A percentile compares a stretch with the other conserved stretches of the same genome.
phyloP scores from a whole-genome alignment of 768 basidiomycete species.

The Lactarius trivialis region DNA sequence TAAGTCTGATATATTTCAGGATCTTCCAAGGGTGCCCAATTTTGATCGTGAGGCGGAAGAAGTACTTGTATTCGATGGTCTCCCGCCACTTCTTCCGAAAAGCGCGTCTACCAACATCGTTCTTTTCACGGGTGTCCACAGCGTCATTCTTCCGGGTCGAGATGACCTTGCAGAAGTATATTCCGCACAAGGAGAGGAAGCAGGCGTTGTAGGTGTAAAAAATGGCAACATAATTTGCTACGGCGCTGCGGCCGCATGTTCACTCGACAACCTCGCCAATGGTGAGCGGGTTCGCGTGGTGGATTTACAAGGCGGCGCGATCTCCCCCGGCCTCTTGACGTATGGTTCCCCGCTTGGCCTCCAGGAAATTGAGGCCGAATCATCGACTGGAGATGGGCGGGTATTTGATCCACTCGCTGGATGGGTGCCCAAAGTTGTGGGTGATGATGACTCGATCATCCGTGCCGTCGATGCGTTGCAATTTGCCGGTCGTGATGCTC shows the following conservation, averaged over 20 bases:
- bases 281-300: constrained; percentile 30
- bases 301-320: constrained; percentile 60
- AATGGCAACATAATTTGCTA: constrained; percentile 51
- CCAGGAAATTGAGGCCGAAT: constrained; percentile 59
- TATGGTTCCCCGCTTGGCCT: constrained; percentile 62
- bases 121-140: constrained; percentile 59
- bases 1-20: constrained; percentile 54
- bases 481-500: constrained; percentile 52
- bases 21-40: constrained; percentile 48
- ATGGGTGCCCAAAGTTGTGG: constrained; percentile 32
- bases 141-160: constrained; percentile 38
- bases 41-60: constrained; percentile 52
- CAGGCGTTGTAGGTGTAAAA: constrained; percentile 42
- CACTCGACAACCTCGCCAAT: constrained; percentile 26
- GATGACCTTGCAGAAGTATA: constrained; percentile 31
- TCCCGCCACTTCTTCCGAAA: constrained; percentile 51
- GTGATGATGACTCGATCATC: constrained; percentile 36
- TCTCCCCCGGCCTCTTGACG: constrained; percentile 56
- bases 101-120: constrained; percentile 35
- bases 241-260: constrained; percentile 29
- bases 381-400: constrained; percentile 49
- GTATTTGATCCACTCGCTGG: constrained; percentile 40
- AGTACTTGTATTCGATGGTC: constrained; percentile 52
- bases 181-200: constrained; percentile 16
- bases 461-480: constrained; percentile 69